phyloP scores from a whole-genome alignment of 139 green algal species.

The Deuterostichococcus epilithicus region DNA sequence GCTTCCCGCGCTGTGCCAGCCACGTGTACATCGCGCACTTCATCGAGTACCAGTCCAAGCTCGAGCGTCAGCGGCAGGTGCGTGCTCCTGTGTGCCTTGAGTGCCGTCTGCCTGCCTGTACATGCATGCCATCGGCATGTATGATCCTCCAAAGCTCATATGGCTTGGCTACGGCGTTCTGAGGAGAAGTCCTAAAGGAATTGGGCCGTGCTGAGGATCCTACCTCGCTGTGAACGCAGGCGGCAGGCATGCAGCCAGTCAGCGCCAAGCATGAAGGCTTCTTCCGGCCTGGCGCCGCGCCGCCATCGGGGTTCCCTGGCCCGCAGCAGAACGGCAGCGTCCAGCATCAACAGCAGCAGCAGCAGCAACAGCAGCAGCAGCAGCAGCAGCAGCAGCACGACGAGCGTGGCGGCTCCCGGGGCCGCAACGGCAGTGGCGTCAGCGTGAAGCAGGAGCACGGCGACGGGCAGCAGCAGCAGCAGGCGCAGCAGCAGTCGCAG shows the following conservation, averaged over 20 bases:
- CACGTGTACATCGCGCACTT: constrained; percentile 72
- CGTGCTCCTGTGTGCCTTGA: neutral
- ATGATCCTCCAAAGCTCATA: too few species aligned
- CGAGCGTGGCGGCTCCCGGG: too few species aligned
- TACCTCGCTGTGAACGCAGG: too few species aligned
- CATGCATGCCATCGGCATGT: too few species aligned
- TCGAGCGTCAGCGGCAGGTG: constrained; percentile 4
- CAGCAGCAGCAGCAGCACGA: neutral
- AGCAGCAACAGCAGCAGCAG: neutral
- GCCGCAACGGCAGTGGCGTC: too few species aligned
- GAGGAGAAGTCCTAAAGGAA: too few species aligned
- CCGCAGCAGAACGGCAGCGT: neutral
- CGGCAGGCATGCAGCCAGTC: too few species aligned
- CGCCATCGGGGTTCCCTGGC: neutral
- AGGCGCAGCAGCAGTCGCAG: too few species aligned
- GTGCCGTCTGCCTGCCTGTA: neutral
- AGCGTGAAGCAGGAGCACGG: too few species aligned
- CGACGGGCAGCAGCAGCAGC: too few species aligned
- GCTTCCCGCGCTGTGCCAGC: constrained; percentile 50
- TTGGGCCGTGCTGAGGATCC: too few species aligned
- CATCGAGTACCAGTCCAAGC: constrained; percentile 51
- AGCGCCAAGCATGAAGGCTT: neutral
- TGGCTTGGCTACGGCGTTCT: too few species aligned
- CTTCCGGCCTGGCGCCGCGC: neutral
- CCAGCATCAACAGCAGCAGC: neutral